Percentiles rank a stretch among this genome's conserved stretches.
Conservation (phyloP, 352 stramenopile species). For the Phytophthora crassamura region DNA sequence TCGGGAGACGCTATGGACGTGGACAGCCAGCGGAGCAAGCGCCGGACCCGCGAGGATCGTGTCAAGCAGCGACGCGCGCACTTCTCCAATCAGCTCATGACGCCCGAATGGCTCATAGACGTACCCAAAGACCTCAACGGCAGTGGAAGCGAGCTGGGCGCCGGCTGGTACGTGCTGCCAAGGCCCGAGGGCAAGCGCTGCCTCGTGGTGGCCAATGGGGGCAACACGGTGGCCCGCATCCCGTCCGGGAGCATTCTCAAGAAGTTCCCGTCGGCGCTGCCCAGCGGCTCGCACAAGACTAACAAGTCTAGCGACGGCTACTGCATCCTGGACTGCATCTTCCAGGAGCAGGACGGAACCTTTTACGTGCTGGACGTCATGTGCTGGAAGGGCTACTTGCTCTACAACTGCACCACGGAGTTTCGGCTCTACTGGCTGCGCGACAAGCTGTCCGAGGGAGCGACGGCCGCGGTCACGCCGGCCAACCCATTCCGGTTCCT, state of each 20-base stretch:
- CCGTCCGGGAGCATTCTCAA: slow-evolving; percentile 84
- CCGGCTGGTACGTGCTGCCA: slow-evolving; percentile 92
- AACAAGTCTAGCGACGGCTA: slow-evolving; percentile 74
- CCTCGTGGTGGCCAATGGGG: slow-evolving; percentile 88
- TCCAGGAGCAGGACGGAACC: slow-evolving; percentile 85
- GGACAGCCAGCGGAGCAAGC: slow-evolving; percentile 44
- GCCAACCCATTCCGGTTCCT: slow-evolving; percentile 84
- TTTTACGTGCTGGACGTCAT: slow-evolving; percentile 95
- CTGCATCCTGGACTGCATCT: slow-evolving; percentile 94
- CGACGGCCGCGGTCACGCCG: slow-evolving; percentile 44
- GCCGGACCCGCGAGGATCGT: slow-evolving; percentile 75
- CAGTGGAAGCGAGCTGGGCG: slow-evolving; percentile 63
- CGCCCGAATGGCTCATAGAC: slow-evolving; percentile 92
- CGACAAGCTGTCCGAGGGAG: slow-evolving; percentile 89
- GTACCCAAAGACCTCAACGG: slow-evolving; percentile 87
- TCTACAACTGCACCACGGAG: slow-evolving; percentile 94
- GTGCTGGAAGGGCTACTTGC: slow-evolving; percentile 93
- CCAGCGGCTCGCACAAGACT: slow-evolving; percentile 84
- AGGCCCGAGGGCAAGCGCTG: slow-evolving; percentile 92
- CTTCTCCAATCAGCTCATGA: slow-evolving; percentile 86
- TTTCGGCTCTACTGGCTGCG: slow-evolving; percentile 93
- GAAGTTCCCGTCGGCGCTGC: slow-evolving; percentile 86
- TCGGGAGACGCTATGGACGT: slow-evolving; percentile 36
- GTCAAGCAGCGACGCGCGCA: slow-evolving; percentile 74
- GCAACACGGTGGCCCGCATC: slow-evolving; percentile 79